These are phyloP conservation scores for Auxenochlorella pyrenoidosa DNA, from an alignment of 139 green algal species.

Conservation along the genomic window DNA sequence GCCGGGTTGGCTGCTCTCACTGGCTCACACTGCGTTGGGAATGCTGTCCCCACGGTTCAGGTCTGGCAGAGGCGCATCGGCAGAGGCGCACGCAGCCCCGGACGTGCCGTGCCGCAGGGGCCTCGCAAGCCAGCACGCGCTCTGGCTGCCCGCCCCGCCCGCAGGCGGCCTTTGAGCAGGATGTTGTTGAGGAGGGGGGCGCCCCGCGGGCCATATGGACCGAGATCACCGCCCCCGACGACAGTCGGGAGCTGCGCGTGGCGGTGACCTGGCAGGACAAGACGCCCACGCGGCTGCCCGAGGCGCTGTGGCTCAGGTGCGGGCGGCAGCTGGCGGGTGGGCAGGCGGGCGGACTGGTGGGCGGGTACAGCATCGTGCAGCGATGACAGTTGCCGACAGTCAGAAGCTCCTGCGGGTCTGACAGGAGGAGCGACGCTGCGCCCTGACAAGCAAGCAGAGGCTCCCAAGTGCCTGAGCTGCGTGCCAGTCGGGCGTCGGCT, in stretches of 20 bases:
- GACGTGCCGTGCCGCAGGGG: too few relatives aligned
- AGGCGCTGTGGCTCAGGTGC: slow-evolving; percentile 47
- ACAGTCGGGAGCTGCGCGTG: slow-evolving; percentile 25
- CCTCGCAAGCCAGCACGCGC: too few relatives aligned
- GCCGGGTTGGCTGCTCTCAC: neutral
- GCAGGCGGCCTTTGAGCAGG: neutral
- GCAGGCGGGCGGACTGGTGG: too few relatives aligned
- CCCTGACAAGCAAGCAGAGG: neutral
- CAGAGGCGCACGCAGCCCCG: too few relatives aligned
- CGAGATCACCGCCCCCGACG: slow-evolving; percentile 20
- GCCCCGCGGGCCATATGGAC: slow-evolving; percentile 48
- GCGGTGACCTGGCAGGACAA: slow-evolving; percentile 65
- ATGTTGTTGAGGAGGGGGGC: slow-evolving; percentile 34
- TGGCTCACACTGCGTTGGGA: too few relatives aligned
- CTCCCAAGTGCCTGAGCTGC: too few relatives aligned
- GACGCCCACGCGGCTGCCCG: slow-evolving; percentile 66
- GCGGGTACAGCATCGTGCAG: too few relatives aligned
- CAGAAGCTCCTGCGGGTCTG: too few relatives aligned
- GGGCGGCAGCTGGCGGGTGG: neutral
- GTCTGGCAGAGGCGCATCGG: too few relatives aligned
- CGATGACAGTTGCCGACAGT: too few relatives aligned
- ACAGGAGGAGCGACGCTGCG: too few relatives aligned
- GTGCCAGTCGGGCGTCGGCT: neutral
- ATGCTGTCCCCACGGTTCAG: neutral
- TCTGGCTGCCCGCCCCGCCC: too few relatives aligned